These are phyloP conservation scores for Vigna radiata DNA, from an alignment of 306 rosid genomes.

Conservation along the genomic window DNA sequence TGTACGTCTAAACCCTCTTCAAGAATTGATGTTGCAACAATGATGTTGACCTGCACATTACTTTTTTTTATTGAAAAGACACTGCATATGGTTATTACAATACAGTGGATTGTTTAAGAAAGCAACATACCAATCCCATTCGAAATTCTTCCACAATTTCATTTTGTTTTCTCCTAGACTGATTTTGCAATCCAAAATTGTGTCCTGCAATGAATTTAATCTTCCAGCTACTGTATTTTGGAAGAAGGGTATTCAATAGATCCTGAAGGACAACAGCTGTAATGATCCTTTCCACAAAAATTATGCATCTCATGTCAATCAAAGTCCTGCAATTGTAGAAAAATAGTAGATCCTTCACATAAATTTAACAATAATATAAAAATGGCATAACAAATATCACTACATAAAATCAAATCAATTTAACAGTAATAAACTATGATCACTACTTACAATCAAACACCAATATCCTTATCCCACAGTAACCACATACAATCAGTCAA, in stretches of 20 bases:
- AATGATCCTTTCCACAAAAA: conserved; percentile 83
- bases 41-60: conserved; percentile 72
- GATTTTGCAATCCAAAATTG: conserved; percentile 54
- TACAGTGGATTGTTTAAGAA: conserved; percentile 14
- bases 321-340: conserved; percentile 51
- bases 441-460: not conserved
- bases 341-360: conserved; percentile 34
- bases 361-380: not conserved
- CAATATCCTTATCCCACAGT: too few species aligned
- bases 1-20: conserved; percentile 96
- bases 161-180: conserved; percentile 73
- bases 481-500: not conserved
- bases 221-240: conserved; percentile 73
- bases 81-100: conserved; percentile 16
- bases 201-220: conserved; percentile 77
- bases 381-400: not conserved
- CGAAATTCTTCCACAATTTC: conserved; percentile 86
- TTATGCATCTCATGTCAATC: conserved; percentile 74
- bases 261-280: conserved; percentile 69
- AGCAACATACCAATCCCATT: conserved; percentile 68
- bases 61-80: conserved; percentile 19
- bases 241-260: conserved; percentile 66
- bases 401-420: not conserved
- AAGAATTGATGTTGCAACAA: conserved; percentile 95
- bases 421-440: not conserved